Conservation (phyloP, 2,329 filamentous ascomycete species). For the Parastagonospora nodorum region DNA sequence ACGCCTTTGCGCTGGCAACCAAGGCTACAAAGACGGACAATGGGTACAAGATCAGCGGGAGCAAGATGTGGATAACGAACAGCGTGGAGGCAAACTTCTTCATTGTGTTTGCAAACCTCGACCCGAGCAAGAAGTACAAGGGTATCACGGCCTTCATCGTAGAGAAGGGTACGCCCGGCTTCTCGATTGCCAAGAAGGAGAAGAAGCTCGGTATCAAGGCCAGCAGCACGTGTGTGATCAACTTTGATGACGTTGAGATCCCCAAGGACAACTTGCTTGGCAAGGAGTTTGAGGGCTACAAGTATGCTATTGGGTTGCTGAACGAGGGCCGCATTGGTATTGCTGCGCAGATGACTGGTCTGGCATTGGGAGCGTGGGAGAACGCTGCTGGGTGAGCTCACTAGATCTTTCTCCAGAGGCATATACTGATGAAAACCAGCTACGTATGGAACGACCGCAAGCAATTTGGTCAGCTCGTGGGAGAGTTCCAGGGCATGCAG, state of each 20-base stretch:
- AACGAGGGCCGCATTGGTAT: conserved; percentile 99
- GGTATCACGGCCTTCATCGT: conserved; percentile 96
- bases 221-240: conserved; percentile 94
- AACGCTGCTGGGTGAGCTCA: conserved; percentile 76
- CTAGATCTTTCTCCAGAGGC: background rate
- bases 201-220: conserved; percentile 98
- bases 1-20: conserved; percentile 93
- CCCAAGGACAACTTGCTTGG: conserved; percentile 88
- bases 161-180: conserved; percentile 86
- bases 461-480: conserved; percentile 92
- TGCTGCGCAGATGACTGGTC: conserved; percentile 96
- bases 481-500: conserved; percentile 99
- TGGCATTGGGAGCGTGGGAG: conserved; percentile 92
- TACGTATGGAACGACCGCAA: conserved; percentile 99
- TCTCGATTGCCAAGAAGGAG: conserved; percentile 98
- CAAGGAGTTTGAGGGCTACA: conserved; percentile 90
- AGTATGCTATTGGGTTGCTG: conserved; percentile 91
- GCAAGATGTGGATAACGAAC: conserved; percentile 99
- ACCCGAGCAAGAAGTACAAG: conserved; percentile 91
- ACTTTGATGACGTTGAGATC: conserved; percentile 94
- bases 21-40: conserved; percentile 81
- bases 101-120: conserved; percentile 96
- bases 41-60: conserved; percentile 85
- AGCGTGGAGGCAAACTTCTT: conserved; percentile 92
- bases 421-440: conserved; percentile 44